These are phyloP conservation scores for Cryptosporidium ryanae DNA, from an alignment of 169 alveolate species.

Conservation along the genomic window DNA sequence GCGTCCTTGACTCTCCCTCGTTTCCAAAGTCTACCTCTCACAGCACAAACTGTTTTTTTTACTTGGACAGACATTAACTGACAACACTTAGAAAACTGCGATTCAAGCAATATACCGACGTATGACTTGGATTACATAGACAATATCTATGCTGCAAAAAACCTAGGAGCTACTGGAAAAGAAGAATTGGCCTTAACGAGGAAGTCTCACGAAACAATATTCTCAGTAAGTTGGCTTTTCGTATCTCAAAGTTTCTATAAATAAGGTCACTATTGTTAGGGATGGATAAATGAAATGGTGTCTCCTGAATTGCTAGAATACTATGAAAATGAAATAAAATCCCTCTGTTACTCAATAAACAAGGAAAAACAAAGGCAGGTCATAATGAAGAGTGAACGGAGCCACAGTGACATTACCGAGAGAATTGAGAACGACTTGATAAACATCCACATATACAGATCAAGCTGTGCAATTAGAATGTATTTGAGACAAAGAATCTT, in stretches of 20 bases:
- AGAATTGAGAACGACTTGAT: constrained; percentile 36
- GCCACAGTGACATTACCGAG: not conserved
- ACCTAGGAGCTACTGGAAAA: constrained; percentile 7
- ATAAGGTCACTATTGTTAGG: not conserved
- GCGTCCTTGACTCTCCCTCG: too few species aligned
- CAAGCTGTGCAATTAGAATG: constrained; percentile 42
- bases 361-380: constrained; percentile 23
- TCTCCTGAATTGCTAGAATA: constrained; percentile 53
- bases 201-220: constrained; percentile 22
- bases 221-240: constrained; percentile 25
- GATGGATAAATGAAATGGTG: constrained; percentile 49
- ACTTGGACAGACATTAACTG: too few species aligned
- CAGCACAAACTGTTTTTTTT: too few species aligned
- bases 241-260: not conserved
- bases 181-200: not conserved
- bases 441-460: constrained; percentile 24
- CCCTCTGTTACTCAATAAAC: constrained; percentile 13
- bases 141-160: constrained; percentile 12
- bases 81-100: constrained; percentile 6
- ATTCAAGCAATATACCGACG: not conserved
- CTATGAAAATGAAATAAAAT: constrained; percentile 25
- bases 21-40: too few species aligned
- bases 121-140: constrained; percentile 48
- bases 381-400: constrained; percentile 11
- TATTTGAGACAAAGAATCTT: constrained; percentile 50